phyloP scores from a whole-genome alignment of 139 green algal genomes.

The Micromonas pusilla region DNA sequence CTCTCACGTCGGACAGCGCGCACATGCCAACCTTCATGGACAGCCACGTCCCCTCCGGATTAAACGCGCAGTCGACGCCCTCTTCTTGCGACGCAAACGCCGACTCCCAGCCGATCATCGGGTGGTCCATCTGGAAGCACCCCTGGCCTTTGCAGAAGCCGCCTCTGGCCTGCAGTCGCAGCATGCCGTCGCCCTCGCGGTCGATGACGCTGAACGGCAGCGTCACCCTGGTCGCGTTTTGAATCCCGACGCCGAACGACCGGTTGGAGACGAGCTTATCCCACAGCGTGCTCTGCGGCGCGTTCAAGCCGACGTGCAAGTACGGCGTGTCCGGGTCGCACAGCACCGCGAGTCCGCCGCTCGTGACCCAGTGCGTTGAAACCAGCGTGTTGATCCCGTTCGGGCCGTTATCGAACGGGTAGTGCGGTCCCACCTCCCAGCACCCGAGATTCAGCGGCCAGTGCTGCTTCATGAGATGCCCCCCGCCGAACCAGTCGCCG shows the following conservation, averaged over 20 bases:
- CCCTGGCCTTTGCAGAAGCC: constrained; percentile 28
- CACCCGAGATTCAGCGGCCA: constrained; percentile 53
- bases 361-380: constrained; percentile 52
- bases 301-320: constrained; percentile 62
- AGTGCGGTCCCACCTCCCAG: constrained; percentile 53
- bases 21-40: constrained; percentile 37
- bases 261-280: constrained; percentile 25
- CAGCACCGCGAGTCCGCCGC: constrained; percentile 48
- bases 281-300: constrained; percentile 23
- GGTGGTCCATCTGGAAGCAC: constrained; percentile 43
- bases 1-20: constrained; percentile 39
- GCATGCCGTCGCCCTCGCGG: constrained; percentile 43
- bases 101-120: constrained; percentile 47
- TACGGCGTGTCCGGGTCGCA: constrained; percentile 52
- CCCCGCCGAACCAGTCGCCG: constrained; percentile 56
- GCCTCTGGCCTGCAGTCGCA: constrained; percentile 47
- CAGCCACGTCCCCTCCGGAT: constrained; percentile 3
- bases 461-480: constrained; percentile 55
- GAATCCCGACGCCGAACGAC: constrained; percentile 43
- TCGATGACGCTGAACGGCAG: constrained; percentile 31
- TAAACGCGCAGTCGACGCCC: neutral
- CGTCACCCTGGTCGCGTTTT: constrained; percentile 47
- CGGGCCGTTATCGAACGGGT: constrained; percentile 61
- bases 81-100: neutral
- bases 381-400: constrained; percentile 58